Base-by-base conservation (phyloP, 2,329 filamentous ascomycete species). In the Thermothelomyces thermophilus region DNA sequence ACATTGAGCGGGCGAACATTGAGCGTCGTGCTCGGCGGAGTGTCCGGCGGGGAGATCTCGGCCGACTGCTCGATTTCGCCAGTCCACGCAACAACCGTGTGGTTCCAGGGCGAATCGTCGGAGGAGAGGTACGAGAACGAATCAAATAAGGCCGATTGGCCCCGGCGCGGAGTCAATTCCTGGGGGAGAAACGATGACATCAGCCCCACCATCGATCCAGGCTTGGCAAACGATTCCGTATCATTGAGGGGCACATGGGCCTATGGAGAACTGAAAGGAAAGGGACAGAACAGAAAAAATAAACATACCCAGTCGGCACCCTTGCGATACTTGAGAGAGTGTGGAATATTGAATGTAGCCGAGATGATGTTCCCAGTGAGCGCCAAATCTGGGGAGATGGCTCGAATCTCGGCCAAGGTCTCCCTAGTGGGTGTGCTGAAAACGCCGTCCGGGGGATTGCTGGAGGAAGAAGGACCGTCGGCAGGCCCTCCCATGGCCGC, bases 1-100 rank as follows among this genome's bases (percentile, higher is more conserved):
- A 86, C 84, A 64, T 85, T 93, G 40, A 86, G 67, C 10, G 82
- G 75, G 6, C 74, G 70, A 17, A 74, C 66, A 58, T 73, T 66
- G n/a, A 75, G 67, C 8, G 76, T 73, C 10, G 73, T 71, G 55
- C 72, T 68, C 2, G 72, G 71, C 24, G 76, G 74, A 0, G 73
- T 74, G 47, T 69, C 68, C 16, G 74, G 72, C 2, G 75, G 70
- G 5, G 73, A 72, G 11, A 71, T 56, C 17, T 77, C 73, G 35
- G 63, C 55, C 2, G 73, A 69, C 3, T 68, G 70, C 50, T 83
- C 79, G 52, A 91, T 85, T 67, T 97, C 91, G 51, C 91, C 91
- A 3, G 91, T 95, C 91, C 91, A 97, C 40, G 89, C 90, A 46
- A 97, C 87, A 5, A 96, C 79, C 1, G 84, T 93, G 70, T 96